phyloP scores from a whole-genome alignment of 495 filamentous ascomycete genomes.

The Aspergillus carlsbadensis region DNA sequence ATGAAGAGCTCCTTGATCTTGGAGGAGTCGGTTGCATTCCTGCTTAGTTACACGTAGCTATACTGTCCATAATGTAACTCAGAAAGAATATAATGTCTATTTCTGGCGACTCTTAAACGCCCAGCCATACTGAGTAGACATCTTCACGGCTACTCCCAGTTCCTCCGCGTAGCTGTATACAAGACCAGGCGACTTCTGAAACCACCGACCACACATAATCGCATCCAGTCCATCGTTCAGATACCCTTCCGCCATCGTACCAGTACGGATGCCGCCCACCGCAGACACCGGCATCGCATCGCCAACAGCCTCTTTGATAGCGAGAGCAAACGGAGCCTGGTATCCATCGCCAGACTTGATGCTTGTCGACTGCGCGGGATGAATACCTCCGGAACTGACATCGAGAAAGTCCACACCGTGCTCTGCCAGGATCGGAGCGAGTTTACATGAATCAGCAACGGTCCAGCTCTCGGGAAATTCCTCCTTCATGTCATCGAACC shows the following conservation, averaged over 20 bases:
- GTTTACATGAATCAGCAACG: slow-evolving; percentile 39
- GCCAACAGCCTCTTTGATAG: slow-evolving; percentile 45
- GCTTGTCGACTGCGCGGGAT: slow-evolving; percentile 51
- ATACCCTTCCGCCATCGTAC: slow-evolving; percentile 39
- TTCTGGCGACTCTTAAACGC: slow-evolving; percentile 22
- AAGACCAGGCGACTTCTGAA: slow-evolving; percentile 61
- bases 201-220: slow-evolving; percentile 33
- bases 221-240: slow-evolving; percentile 46
- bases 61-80: no score
- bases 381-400: slow-evolving; percentile 54
- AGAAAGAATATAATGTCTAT: no score
- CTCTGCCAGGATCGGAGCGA: slow-evolving; percentile 15
- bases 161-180: slow-evolving; percentile 67
- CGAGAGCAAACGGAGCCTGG: slow-evolving; percentile 43
- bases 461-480: slow-evolving; percentile 52
- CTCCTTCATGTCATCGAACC: slow-evolving; percentile 40
- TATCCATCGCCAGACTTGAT: slow-evolving; percentile 47
- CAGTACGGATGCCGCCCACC: slow-evolving; percentile 52
- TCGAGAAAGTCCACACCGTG: slow-evolving; percentile 59
- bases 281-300: slow-evolving; percentile 45
- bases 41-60: no score
- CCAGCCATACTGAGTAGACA: slow-evolving; percentile 63
- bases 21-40: not conserved
- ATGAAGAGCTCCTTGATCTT: not conserved
- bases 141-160: slow-evolving; percentile 54